These are phyloP conservation scores for Beauveria rudraprayagi DNA, from an alignment of 2,329 filamentous ascomycete genomes.

Conservation along the genomic window DNA sequence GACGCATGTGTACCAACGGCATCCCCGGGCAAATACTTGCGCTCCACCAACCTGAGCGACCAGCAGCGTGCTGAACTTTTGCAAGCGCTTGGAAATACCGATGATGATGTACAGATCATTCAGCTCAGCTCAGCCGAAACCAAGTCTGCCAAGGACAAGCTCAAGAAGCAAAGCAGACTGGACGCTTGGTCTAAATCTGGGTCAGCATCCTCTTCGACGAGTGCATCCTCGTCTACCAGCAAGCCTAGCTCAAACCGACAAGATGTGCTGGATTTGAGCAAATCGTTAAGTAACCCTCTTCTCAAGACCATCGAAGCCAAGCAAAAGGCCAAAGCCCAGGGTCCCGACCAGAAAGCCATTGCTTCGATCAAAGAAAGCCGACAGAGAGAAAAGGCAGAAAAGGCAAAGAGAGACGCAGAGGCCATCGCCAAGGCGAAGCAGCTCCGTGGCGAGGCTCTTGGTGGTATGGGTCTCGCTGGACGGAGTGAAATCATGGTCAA, in stretches of 20 bases:
- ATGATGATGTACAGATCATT: constrained; percentile 45
- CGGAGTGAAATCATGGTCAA: constrained; percentile 89
- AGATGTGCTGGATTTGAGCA: constrained; percentile 38
- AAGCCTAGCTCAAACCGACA: constrained; percentile 34
- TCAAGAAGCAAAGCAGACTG: constrained; percentile 52
- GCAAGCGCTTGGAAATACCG: constrained; percentile 52
- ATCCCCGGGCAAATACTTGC: constrained; percentile 43
- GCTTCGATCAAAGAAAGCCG: constrained; percentile 59
- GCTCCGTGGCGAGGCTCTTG: constrained; percentile 27
- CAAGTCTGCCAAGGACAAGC: constrained; percentile 23
- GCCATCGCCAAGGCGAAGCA: constrained; percentile 60
- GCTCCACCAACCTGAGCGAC: constrained; percentile 71
- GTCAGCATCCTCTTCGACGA: constrained; percentile 16
- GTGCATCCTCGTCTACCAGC: constrained; percentile 14
- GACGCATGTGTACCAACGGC: constrained; percentile 56
- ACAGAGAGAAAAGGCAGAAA: constrained; percentile 66
- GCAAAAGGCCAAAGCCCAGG: constrained; percentile 19
- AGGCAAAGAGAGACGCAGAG: constrained; percentile 62
- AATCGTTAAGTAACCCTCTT: constrained; percentile 38
- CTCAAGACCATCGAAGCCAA: constrained; percentile 37
- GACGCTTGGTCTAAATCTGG: constrained; percentile 54
- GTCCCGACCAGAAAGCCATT: constrained; percentile 30
- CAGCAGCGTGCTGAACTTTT: constrained; percentile 79
- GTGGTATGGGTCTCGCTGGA: constrained; percentile 55
- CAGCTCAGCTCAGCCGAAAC: constrained; percentile 29